Conservation (phyloP, 192 early-diverging fungal species). For the Coemansia guatemalensis region DNA sequence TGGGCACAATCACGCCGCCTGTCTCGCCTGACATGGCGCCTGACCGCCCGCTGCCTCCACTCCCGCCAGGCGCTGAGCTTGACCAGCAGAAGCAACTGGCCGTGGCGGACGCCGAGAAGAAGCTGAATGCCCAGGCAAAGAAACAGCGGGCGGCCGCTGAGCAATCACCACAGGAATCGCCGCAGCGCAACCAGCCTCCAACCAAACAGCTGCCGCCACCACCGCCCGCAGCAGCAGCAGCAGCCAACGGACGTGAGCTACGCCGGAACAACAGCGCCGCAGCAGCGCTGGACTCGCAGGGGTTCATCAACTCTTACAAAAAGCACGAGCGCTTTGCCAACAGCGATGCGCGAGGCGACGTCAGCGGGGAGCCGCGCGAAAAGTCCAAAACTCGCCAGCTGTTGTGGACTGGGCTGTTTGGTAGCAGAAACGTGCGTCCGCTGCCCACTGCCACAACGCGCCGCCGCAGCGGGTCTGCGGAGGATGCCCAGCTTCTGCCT, state of each 20-base stretch:
- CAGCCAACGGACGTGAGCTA: neutral
- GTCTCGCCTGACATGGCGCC: slow-evolving; percentile 28
- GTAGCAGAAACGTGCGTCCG: slow-evolving; percentile 30
- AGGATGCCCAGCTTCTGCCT: slow-evolving; percentile 1
- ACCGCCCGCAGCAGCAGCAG: neutral
- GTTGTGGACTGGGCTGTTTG: slow-evolving; percentile 40
- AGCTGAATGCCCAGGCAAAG: too few species aligned
- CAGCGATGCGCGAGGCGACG: slow-evolving; percentile 2
- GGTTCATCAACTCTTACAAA: slow-evolving; percentile 42
- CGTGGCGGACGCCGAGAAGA: too few species aligned
- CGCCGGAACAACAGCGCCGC: neutral
- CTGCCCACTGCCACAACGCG: neutral
- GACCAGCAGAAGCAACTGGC: too few species aligned
- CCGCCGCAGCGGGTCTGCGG: slow-evolving; percentile 11
- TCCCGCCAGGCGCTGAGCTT: slow-evolving; percentile 4
- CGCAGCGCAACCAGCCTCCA: too few species aligned
- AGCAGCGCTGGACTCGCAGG: slow-evolving; percentile 35
- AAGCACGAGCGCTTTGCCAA: slow-evolving; percentile 13
- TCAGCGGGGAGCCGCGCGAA: slow-evolving; percentile 10
- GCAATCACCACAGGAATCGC: too few species aligned
- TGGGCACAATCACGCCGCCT: slow-evolving; percentile 34
- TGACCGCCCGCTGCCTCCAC: slow-evolving; percentile 15
- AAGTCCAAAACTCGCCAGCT: slow-evolving; percentile 17
- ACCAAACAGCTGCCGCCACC: too few species aligned
- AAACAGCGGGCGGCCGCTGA: too few species aligned